Evolutionary conservation across 2,329 filamentous ascomycete genomes (phyloP).

Genomic region (Diplodia corticola): DNA sequence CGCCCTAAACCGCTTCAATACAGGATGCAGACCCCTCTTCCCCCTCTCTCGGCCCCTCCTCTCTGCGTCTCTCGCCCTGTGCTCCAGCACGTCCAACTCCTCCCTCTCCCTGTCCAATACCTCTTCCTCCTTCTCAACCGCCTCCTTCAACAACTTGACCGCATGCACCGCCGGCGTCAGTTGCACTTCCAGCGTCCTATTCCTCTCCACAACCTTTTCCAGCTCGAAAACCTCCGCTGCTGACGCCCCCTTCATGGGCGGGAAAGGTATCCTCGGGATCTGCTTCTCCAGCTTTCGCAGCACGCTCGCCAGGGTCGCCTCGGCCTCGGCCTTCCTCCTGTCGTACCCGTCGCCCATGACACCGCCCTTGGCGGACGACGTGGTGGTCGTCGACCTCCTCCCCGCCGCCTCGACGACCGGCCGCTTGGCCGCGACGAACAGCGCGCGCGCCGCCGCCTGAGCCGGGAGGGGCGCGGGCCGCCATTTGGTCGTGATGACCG

Average conservation of each 20-base stretch:
- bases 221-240: constrained; percentile 57
- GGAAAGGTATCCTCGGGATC: constrained; percentile 65
- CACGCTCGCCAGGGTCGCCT: constrained; percentile 57
- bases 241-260: constrained; percentile 53
- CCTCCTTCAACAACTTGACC: constrained; percentile 60
- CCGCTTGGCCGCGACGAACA: constrained; percentile 55
- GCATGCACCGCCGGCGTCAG: constrained; percentile 65
- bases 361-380: neutral
- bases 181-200: constrained; percentile 56
- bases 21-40: constrained; percentile 26
- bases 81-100: constrained; percentile 53
- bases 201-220: constrained; percentile 64
- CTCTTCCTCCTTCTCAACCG: constrained; percentile 58
- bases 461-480: constrained; percentile 49
- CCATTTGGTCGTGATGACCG: constrained; percentile 48
- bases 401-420: constrained; percentile 58
- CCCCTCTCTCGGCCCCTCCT: constrained; percentile 52
- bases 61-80: constrained; percentile 58
- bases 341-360: neutral
- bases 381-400: constrained; percentile 36
- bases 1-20: neutral
- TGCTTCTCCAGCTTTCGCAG: constrained; percentile 59
- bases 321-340: constrained; percentile 52
- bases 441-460: constrained; percentile 52
- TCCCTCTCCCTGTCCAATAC: constrained; percentile 59